These are phyloP conservation scores for Yamadazyma conglobata DNA, from an alignment of 1,139 yeast species.

Conservation along the genomic window DNA sequence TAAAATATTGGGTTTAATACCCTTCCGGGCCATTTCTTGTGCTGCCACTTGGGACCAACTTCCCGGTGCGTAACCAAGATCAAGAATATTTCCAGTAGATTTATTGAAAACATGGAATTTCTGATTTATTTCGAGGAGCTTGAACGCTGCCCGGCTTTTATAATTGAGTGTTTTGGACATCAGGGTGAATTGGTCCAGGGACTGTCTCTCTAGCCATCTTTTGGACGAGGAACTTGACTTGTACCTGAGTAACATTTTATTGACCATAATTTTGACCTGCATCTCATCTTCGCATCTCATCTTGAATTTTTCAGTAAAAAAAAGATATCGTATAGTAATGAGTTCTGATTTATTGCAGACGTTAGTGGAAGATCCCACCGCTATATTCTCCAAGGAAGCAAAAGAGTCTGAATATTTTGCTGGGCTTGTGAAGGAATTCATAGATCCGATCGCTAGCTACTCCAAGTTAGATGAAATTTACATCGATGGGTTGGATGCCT, in stretches of 20 bases:
- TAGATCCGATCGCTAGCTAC: constrained; percentile 63
- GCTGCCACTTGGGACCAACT: constrained; percentile 48
- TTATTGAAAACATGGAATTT: constrained; percentile 57
- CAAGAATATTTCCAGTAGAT: constrained; percentile 58
- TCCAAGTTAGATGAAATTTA: constrained; percentile 79
- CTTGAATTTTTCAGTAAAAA: constrained; percentile 7
- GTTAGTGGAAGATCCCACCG: constrained; percentile 17
- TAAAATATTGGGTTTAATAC: constrained; percentile 16
- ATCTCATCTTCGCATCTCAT: constrained; percentile 15
- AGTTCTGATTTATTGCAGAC: constrained; percentile 14
- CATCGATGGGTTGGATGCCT: constrained; percentile 82
- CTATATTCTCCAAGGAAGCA: constrained; percentile 10
- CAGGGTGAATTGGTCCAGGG: constrained; percentile 57
- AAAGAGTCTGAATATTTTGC: constrained; percentile 22
- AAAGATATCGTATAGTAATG: constrained; percentile 8
- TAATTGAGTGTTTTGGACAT: constrained; percentile 63
- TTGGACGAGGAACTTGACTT: constrained; percentile 44
- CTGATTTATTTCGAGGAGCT: constrained; percentile 67
- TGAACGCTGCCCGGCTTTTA: constrained; percentile 88
- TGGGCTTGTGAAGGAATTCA: constrained; percentile 45
- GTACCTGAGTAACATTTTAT: background rate
- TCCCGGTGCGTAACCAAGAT: constrained; percentile 57
- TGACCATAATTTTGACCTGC: background rate
- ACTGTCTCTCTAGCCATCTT: constrained; percentile 65
- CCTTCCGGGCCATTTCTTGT: constrained; percentile 19